Base-by-base conservation (phyloP, 1,284 basidiomycete genomes). In the Fomitopsis betulina region DNA sequence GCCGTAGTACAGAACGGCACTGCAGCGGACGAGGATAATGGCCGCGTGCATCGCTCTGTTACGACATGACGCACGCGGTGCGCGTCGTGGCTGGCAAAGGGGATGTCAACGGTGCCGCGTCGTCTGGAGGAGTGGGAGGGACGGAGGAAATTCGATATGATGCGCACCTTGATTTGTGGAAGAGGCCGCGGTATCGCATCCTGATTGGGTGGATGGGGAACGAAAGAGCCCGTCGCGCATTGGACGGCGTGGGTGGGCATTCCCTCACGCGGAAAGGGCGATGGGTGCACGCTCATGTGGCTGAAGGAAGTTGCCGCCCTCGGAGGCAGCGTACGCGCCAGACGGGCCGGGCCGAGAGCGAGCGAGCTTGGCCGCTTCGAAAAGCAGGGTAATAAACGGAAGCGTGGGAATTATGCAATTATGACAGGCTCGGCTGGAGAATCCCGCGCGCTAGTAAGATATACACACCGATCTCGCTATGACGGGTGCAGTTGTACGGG, bases 161-260 rank as follows among this genome's bases (percentile, higher is more conserved):
- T 47, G 45, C 25, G 25, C 45, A 25, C 45, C 23, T 47, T 27
- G 45, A 47, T 45, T 25, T 17, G 45, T 47, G 45, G 45, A 27
- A 30, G 45, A 47, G 45, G 19, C 45, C 45, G 45, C 45, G 45
- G 45, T 47, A 27, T 15, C 23, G 45, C 25, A 30, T 5, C 45
- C 45, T 47, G 45, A 47, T 47, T 47, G 25, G 45, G 45, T 21
- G 25, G 27, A 13, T 12, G 45, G 25, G 27, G 45, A 27, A 21
- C 13, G 17, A 47, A 47, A 27, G 15, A 30, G 23, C 25, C 45
- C 35, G 45, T 47, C 25, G 45, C 15, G 45, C 45, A n/a, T 47
- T 27, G 45, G 45, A 47, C 45, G 45, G 45, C 45, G 45, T 47
- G 45, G 45, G 45, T 47, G 45, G 45, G 45, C 45, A 47, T 47